These are phyloP conservation scores for Stagonosporopsis tanaceti DNA, from an alignment of 2,329 filamentous ascomycete genomes.

Conservation along the genomic window DNA sequence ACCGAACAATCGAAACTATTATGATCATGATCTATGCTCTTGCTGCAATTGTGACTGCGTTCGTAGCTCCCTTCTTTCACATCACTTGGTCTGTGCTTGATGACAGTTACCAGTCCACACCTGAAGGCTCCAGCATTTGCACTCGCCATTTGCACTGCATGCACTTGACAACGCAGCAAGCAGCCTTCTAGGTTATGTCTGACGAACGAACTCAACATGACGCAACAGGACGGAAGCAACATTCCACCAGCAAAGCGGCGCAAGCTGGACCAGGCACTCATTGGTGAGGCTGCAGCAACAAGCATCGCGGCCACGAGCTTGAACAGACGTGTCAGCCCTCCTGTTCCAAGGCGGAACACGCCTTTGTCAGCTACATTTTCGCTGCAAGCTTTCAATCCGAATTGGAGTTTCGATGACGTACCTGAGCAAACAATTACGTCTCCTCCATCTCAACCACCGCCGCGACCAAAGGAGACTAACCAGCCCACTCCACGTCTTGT, in stretches of 20 bases:
- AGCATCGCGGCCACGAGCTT: conserved; percentile 8
- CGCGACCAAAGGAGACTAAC: background rate
- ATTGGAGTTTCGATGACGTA: conserved; percentile 29
- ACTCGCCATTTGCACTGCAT: background rate
- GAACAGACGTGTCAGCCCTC: conserved; percentile 42
- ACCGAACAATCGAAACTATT: conserved; percentile 31
- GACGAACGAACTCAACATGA: conserved; percentile 13
- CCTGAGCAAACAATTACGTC: conserved; percentile 17
- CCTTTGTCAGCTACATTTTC: background rate
- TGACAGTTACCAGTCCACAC: background rate
- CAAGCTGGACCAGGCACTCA: conserved; percentile 24
- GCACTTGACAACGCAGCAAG: background rate
- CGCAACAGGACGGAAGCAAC: conserved; percentile 9
- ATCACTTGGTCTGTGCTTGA: background rate
- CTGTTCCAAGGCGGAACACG: conserved; percentile 25
- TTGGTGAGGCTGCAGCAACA: background rate
- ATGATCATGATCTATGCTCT: conserved; percentile 3
- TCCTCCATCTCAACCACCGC: background rate
- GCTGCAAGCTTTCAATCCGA: conserved; percentile 9
- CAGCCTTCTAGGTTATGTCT: background rate
- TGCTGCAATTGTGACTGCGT: background rate
- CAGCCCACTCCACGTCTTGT: background rate
- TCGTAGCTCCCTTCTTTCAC: conserved; percentile 1
- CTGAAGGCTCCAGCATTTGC: background rate
- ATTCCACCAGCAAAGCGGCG: conserved; percentile 38